Evolutionary conservation across 768 basidiomycete species (phyloP).

Genomic region (Mrakia gelida): DNA sequence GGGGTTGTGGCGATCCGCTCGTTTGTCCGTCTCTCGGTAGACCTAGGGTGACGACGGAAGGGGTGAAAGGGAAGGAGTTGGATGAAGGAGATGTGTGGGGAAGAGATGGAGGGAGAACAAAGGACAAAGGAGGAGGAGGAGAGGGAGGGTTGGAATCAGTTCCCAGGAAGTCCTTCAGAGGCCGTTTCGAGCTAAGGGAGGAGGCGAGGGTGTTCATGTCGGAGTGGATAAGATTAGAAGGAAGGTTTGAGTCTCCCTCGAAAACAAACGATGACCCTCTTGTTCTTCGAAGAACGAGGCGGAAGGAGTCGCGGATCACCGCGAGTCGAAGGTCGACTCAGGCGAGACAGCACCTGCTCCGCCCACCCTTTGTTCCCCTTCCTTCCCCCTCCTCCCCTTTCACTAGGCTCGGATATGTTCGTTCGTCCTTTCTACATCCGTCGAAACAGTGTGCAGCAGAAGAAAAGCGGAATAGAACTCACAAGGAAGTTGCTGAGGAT

Average conservation of each 20-base stretch:
- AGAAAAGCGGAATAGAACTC: not conserved
- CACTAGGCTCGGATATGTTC: not conserved
- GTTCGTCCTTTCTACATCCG: not conserved
- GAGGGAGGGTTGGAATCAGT: too few species aligned
- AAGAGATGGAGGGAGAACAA: not conserved
- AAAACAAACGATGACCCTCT: too few species aligned
- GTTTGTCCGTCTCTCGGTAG: constrained; percentile 13
- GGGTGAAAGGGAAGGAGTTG: not conserved
- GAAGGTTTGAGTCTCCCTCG: too few species aligned
- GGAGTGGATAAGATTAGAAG: too few species aligned
- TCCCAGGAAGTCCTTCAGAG: not conserved
- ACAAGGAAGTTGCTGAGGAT: constrained; percentile 20
- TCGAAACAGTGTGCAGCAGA: not conserved
- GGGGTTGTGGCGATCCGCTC: constrained; percentile 12
- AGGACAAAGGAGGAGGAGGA: too few species aligned
- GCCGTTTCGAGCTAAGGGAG: too few species aligned
- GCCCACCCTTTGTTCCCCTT: too few species aligned
- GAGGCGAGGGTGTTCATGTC: too few species aligned
- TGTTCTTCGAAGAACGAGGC: too few species aligned
- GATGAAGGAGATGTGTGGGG: not conserved
- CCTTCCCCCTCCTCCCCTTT: not conserved
- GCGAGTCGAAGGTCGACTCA: too few species aligned
- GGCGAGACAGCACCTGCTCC: too few species aligned
- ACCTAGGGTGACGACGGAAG: not conserved
- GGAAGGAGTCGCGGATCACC: too few species aligned